Evolutionary conservation across 768 basidiomycete species (phyloP), one percentile per base, ranked within the genome.

Genomic region (Phylloporus sp.): DNA sequence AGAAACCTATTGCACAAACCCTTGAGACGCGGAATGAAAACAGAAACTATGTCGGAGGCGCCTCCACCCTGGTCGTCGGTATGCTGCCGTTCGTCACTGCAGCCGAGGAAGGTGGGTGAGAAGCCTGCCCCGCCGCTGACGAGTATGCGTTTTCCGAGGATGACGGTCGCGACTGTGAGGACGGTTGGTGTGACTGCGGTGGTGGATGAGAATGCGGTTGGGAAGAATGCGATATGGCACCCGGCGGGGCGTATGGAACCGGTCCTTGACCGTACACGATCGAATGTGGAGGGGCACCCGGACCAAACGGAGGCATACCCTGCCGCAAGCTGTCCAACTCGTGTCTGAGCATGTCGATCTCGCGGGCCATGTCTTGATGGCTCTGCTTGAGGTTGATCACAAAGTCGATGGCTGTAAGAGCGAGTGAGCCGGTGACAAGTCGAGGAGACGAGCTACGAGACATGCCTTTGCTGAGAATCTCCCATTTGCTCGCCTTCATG

Each of bases 401-500:
- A 69, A 88, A 92, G 66, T 95, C 92, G 60, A 95, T 92, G 23
- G 93, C 92, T 87, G 51, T 38, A 46, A 31, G 26, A 35, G 36
- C 35, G 26, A 35, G 18, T 55, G 27, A 58, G 48, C 18, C 20
- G 34, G n/a, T n/a, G n/a, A n/a, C 5, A 35, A 37, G 18, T 6
- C 18, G 9, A 37, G 23, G 22, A 36, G 10, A 32, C 21, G 14
- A 34, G 29, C 29, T 14, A 44, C 13, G 9, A 27, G 37, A 43
- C 76, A 53, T 55, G 90, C 94, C 90, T 82, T 96, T 95, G 69
- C 85, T 94, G 27, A 99, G 70, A 51, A 97, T 97, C 72, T 99
- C 96, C 96, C 95, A 98, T 71, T 99, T 99, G 71, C 90, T 93
- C 17, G 91, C 87, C 63, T 98, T 98, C 83, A 93, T 89, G 34